Evolutionary conservation across 2,329 filamentous ascomycete genomes (phyloP), one percentile per base, ranked within the genome.

Genomic region (Huntiella moniliformis): DNA sequence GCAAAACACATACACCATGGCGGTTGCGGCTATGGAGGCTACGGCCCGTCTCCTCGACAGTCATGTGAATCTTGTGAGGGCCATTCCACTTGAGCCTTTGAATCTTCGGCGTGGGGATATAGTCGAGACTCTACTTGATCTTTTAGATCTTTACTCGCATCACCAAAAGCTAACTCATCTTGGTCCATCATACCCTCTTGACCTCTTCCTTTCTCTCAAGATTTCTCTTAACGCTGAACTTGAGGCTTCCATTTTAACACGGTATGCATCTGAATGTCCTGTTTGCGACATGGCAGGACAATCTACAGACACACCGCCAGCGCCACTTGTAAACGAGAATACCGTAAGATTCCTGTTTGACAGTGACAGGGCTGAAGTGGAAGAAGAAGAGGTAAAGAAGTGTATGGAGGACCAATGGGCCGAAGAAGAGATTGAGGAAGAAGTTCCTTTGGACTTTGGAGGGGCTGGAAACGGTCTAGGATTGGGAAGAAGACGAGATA

Each of bases 341-440:
- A 93, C 88, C 0, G 76, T 92, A 52, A 74, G 91, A 5, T 96
- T 94, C 59, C 84, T 95, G 61, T 78, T 96, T 42, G 82, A 94
- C 52, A 74, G 79, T 0, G 78, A 80, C 46, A 73, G 79, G 42
- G 86, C 86, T 2, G 70, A 72, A 40, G 67, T 69, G 12, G 91
- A 98, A 61, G 73, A 75, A 54, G 68, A 70, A 10, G 67, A 71
- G 10, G 79, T 87, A 2, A 68, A 70, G 3, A 67, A 71, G 42
- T 86, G 79, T 58, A 84, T 80, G 56, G 74, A 72, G 37, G 73
- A 80, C 38, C 79, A 85, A 55, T 84, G 74, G 54, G 82, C 86
- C 53, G 81, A 86, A 56, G 77, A 79, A 54, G 77, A 82, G 56
- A 67, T 82, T 37, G 84, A 92, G 56, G 74, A 86, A 17, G 84